Percentiles rank a stretch among this genome's conserved stretches.
Evolutionary conservation across 2,329 filamentous ascomycete genomes (phyloP).

Genomic region (Clarireedia monteithiana): DNA sequence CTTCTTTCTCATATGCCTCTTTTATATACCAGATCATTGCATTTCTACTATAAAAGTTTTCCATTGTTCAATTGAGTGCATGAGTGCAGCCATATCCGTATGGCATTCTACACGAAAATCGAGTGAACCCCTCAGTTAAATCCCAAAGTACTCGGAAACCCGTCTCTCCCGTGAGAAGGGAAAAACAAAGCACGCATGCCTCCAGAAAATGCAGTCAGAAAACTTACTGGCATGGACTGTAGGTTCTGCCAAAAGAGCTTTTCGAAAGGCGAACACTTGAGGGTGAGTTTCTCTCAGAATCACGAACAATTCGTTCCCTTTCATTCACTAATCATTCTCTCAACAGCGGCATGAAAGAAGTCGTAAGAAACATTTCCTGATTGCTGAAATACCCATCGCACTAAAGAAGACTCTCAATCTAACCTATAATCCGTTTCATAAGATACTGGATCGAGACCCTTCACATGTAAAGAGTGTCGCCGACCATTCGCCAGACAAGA

Average conservation of each 20-base stretch:
- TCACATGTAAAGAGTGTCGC: constrained; percentile 33
- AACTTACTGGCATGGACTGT: constrained; percentile 27
- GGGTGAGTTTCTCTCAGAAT: constrained; percentile 21
- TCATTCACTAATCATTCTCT: neutral
- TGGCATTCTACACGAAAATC: too few relatives aligned
- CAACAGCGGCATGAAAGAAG: constrained; percentile 4
- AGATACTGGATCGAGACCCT: constrained; percentile 27
- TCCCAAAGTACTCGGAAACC: too few relatives aligned
- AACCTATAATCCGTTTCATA: neutral
- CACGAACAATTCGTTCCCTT: neutral
- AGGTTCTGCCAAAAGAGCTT: constrained; percentile 34
- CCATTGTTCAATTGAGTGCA: too few relatives aligned
- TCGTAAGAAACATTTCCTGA: neutral
- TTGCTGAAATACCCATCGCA: neutral
- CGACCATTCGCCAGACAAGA: constrained; percentile 37
- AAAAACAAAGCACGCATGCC: too few relatives aligned
- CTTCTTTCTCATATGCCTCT: too few relatives aligned
- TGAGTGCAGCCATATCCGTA: too few relatives aligned
- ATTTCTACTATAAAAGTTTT: too few relatives aligned
- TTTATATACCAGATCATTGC: too few relatives aligned
- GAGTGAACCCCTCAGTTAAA: too few relatives aligned
- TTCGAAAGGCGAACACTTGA: constrained; percentile 35
- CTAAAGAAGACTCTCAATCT: constrained; percentile 16
- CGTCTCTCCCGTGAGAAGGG: too few relatives aligned
- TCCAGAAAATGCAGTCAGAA: neutral